Evolutionary conservation across 108 stramenopile genomes (phyloP), one percentile per base, ranked within the genome.

Genomic region (Nitzschia sp.): DNA sequence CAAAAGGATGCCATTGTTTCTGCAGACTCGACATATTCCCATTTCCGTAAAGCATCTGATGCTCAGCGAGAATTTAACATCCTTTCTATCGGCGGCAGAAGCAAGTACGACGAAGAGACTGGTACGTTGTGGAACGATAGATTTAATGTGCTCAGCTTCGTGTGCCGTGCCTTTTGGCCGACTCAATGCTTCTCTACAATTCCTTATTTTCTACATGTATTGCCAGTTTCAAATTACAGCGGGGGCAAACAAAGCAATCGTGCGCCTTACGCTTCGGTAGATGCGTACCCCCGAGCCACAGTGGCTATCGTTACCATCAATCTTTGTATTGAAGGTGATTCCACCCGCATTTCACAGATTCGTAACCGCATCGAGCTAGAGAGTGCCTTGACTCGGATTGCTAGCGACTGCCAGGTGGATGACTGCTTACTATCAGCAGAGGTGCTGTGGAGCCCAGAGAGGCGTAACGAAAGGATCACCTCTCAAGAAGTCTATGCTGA

Each of bases 31-130:
- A 26, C 68, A 6, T 78, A 71, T 25, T 25, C 68, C 2, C 85
- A 88, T 61, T 79, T 62, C 45, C 42, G 28, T 21, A 64, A 66
- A 23, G 57, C 59, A 26, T 59, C 49, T 47, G 48, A 81, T 51
- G 90, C 90, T 18, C 64, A 86, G 54, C 57, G 82, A 18, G 73
- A 82, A 24, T 91, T 78, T 69, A 64, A 77, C 24, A 53, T 53
- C 17, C 21, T 71, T 46, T 76, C 90, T 6, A 73, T 85, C 17
- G 49, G 56, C 30, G 71, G 81, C 54, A 70, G 90, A 32, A 82
- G 81, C 60, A 91, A 88, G 66, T 88, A 86, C 66, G 80, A 87
- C 30, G 51, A 70, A 56, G 90, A 91, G 66, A 64, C 74, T 29
- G 68, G 73, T 74, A 74, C 28, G 73, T 64, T 42, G 38, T 42